phyloP scores from a whole-genome alignment of 2,329 filamentous ascomycete genomes.

The Trichothecium sympodiale region DNA sequence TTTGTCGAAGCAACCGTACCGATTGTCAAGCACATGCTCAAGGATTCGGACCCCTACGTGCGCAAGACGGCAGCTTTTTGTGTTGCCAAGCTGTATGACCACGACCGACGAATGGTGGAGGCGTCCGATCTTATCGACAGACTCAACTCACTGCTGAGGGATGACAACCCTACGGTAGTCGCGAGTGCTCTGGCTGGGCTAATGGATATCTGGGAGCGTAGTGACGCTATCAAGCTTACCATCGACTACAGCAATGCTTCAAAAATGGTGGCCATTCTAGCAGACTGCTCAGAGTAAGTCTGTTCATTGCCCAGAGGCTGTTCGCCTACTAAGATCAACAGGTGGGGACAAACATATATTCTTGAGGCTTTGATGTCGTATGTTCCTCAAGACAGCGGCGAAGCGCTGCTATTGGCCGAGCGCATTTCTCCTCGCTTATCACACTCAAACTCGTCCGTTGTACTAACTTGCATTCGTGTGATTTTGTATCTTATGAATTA shows the following conservation, averaged over 20 bases:
- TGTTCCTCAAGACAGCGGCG: conserved; percentile 79
- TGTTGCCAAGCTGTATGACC: conserved; percentile 95
- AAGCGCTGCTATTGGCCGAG: conserved; percentile 83
- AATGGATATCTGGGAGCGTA: conserved; percentile 98
- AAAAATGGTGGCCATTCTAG: conserved; percentile 92
- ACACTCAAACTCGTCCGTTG: conserved; percentile 93
- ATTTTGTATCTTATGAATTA: conserved; percentile 99
- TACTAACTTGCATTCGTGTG: conserved; percentile 90
- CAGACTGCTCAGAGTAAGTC: conserved; percentile 90
- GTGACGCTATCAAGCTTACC: conserved; percentile 92
- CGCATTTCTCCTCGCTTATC: conserved; percentile 91
- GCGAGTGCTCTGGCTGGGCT: conserved; percentile 82
- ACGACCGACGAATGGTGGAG: conserved; percentile 85
- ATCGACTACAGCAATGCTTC: conserved; percentile 97
- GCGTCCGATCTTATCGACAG: conserved; percentile 83
- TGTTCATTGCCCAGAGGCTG: background rate
- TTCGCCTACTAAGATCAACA: conserved; percentile 20
- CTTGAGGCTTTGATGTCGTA: conserved; percentile 97
- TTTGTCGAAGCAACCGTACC: conserved; percentile 87
- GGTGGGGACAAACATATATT: conserved; percentile 98
- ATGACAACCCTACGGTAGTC: conserved; percentile 96
- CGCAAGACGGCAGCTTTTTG: conserved; percentile 95
- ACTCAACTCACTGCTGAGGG: conserved; percentile 78
- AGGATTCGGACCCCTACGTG: conserved; percentile 87
- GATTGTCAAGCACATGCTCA: conserved; percentile 71